phyloP scores from a whole-genome alignment of 768 basidiomycete genomes.

The Phylloporus rhodoxanthus region DNA sequence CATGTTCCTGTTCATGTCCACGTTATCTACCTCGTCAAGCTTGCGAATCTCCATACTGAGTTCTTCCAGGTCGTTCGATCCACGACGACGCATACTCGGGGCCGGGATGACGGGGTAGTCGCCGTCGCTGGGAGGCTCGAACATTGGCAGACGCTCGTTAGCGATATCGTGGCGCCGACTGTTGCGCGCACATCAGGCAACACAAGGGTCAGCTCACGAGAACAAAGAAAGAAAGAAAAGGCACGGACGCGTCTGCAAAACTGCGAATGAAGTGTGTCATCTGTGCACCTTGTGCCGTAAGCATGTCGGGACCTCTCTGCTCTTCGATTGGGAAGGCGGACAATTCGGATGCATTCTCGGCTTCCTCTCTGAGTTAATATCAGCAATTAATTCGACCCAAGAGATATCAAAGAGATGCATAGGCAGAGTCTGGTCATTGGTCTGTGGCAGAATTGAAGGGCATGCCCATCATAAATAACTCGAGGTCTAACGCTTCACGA shows the following conservation, averaged over 20 bases:
- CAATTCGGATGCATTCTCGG: slow-evolving; percentile 73
- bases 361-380: slow-evolving; percentile 52
- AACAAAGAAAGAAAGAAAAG: slow-evolving; percentile 1
- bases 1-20: background rate
- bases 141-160: slow-evolving; percentile 70
- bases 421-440: background rate
- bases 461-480: background rate
- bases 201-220: background rate
- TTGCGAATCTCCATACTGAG: slow-evolving; percentile 63
- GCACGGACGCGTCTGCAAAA: slow-evolving; percentile 71
- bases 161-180: slow-evolving; percentile 67
- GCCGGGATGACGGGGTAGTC: slow-evolving; percentile 48
- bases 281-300: slow-evolving; percentile 56
- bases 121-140: slow-evolving; percentile 32
- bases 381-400: background rate
- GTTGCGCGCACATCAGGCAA: background rate
- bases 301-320: slow-evolving; percentile 45
- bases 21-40: slow-evolving; percentile 45
- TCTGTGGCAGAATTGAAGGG: background rate
- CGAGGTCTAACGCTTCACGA: background rate
- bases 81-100: slow-evolving; percentile 53
- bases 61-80: slow-evolving; percentile 37
- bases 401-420: background rate
- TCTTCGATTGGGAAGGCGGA: slow-evolving; percentile 32
- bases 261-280: slow-evolving; percentile 57